A percentile compares a stretch with the other conserved stretches of the same genome.
Conservation (phyloP, 1,284 basidiomycete genomes). For the Ustilago loliicola region DNA sequence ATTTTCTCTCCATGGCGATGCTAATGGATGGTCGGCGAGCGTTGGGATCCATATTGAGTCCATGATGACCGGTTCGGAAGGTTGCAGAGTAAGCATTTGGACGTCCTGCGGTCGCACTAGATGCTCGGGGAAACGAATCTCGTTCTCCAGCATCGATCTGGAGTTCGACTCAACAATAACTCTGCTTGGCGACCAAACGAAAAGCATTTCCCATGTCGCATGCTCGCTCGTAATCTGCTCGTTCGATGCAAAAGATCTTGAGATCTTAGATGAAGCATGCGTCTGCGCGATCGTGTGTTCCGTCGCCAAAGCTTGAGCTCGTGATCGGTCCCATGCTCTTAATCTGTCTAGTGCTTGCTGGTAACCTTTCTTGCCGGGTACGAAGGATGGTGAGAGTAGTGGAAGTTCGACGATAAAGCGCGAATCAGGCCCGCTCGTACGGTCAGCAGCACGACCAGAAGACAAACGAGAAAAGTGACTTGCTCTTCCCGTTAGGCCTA, state of each 20-base stretch:
- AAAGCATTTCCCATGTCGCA: conserved; percentile 54
- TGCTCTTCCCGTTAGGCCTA: conserved; percentile 64
- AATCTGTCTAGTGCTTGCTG: conserved; percentile 57
- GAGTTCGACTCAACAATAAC: conserved; percentile 3
- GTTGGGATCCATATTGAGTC: conserved; percentile 47
- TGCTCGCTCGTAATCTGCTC: conserved; percentile 26
- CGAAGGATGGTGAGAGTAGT: conserved; percentile 58
- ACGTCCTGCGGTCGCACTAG: conserved; percentile 28
- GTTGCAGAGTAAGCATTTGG: conserved; percentile 7
- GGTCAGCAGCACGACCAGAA: conserved; percentile 65
- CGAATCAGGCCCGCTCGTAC: conserved; percentile 56
- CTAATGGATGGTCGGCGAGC: conserved; percentile 15
- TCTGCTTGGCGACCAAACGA: conserved; percentile 42
- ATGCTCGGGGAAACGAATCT: conserved; percentile 43
- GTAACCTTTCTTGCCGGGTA: conserved; percentile 64
- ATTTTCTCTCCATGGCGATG: conserved; percentile 13
- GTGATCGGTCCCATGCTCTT: conserved; percentile 53
- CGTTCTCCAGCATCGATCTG: conserved; percentile 3
- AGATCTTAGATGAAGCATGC: conserved; percentile 30
- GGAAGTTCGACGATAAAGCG: conserved; percentile 65
- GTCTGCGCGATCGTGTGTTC: conserved; percentile 25
- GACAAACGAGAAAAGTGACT: conserved; percentile 57
- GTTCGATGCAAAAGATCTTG: background rate
- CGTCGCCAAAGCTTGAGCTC: conserved; percentile 20
- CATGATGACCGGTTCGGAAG: conserved; percentile 1